A percentile compares a stretch with the other conserved stretches of the same genome.
Conservation (phyloP, 495 filamentous ascomycete genomes). For the Diplogelasinospora grovesii region DNA sequence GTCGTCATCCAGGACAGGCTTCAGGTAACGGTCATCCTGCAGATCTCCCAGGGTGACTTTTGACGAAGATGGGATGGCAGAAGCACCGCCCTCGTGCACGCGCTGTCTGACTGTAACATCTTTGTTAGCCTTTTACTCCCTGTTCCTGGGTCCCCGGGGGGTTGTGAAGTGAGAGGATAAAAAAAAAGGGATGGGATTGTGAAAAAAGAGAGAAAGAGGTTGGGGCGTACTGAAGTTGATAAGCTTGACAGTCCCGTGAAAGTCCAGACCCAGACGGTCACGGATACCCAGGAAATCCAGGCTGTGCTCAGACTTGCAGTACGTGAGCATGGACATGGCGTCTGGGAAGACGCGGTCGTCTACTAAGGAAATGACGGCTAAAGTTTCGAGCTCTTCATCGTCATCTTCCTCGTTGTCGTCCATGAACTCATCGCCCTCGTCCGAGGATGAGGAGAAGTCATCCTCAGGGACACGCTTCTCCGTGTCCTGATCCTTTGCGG, state of each 20-base stretch:
- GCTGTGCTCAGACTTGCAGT: conserved; percentile 62
- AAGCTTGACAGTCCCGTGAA: conserved; percentile 73
- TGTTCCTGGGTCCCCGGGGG: too few species aligned
- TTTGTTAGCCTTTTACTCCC: too few species aligned
- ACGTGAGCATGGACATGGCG: conserved; percentile 58
- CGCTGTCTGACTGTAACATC: conserved; percentile 36
- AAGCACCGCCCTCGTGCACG: conserved; percentile 38
- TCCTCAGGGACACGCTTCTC: too few species aligned
- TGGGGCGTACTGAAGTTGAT: conserved; percentile 73
- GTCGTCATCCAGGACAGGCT: conserved; percentile 86
- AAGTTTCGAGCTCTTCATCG: conserved; percentile 52
- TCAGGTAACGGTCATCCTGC: conserved; percentile 67
- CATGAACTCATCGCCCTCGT: conserved; percentile 77
- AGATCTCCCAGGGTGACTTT: conserved; percentile 54
- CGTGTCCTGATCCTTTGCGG: conserved; percentile 59
- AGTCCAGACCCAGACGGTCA: conserved; percentile 65
- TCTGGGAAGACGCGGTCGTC: conserved; percentile 61
- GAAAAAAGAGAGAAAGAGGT: background rate
- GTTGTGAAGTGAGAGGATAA: too few species aligned
- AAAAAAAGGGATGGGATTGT: too few species aligned
- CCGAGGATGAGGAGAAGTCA: conserved; percentile 18
- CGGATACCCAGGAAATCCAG: conserved; percentile 67
- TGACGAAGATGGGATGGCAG: conserved; percentile 46
- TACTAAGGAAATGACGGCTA: conserved; percentile 61
- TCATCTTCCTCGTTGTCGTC: conserved; percentile 42